Percentiles rank a stretch among this genome's conserved stretches.
These are phyloP conservation scores for Suhomyces xylopsoci DNA, from an alignment of 805 yeast species.

Conservation along the genomic window DNA sequence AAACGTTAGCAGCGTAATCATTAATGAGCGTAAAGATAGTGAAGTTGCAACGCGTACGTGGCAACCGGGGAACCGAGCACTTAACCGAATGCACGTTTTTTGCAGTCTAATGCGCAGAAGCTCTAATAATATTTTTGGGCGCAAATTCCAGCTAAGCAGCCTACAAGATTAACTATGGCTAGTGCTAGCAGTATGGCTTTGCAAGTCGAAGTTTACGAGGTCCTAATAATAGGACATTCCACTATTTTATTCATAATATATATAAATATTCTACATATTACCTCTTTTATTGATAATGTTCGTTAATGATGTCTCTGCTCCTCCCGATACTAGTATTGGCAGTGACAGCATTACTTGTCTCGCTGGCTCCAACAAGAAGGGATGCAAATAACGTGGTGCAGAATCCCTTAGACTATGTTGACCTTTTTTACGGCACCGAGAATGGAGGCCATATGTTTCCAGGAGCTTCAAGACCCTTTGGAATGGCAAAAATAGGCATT, in stretches of 20 bases:
- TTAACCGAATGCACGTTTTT: background rate
- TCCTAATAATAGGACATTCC: background rate
- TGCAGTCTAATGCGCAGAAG: background rate
- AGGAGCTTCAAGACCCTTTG: conserved; percentile 34
- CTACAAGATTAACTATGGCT: background rate
- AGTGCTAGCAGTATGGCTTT: background rate
- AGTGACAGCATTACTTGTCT: background rate
- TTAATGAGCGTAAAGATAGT: background rate
- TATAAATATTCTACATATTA: background rate
- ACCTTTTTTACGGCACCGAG: conserved; percentile 33
- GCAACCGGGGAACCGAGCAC: background rate
- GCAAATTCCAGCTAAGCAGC: background rate
- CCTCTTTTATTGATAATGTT: background rate
- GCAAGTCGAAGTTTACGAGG: background rate
- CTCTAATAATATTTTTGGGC: background rate
- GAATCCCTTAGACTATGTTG: conserved; percentile 17
- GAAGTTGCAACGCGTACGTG: background rate
- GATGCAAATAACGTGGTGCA: background rate
- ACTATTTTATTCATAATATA: no score
- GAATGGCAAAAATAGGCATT: conserved; percentile 36
- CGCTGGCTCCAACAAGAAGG: background rate
- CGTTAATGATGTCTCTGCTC: background rate
- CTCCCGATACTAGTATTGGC: background rate
- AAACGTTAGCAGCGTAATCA: background rate
- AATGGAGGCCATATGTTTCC: conserved; percentile 36